Evolutionary conservation across 257 asterid species (phyloP), one percentile per base, ranked within the genome.

Genomic region (Solanum sitiens): DNA sequence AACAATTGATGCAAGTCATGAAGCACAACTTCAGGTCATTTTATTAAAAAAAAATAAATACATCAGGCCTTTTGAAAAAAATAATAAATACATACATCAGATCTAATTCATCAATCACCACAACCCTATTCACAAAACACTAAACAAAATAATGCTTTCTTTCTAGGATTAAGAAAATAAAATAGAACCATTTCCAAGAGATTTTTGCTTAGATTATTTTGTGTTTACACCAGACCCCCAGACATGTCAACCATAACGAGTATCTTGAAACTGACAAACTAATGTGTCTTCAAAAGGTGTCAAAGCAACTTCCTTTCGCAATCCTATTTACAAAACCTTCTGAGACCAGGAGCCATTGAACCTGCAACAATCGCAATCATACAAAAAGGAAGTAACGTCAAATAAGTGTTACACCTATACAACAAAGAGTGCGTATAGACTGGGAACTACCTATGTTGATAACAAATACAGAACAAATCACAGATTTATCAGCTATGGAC

Each of bases 261-360:
- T 13, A 40, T n/a, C n/a, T 42, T 75, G 83, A 75, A 76, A 76
- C n/a, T 76, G 63, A 42, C 23, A 50, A 76, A 40, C 84, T 42
- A 44, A n/a, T n/a, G 47, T 14, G 59, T 30, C 33, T 76, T 40
- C 83, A 44, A 9, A 14, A 42, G 25, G 63, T 33, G 39, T 77
- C 84, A 47, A 80, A 47, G 40, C 70, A 71, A 44, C 27, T 80
- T 18, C 42, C 68, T 10, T 80, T 30, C 4, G 44, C 44, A 50
- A 80, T 50, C 88, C 83, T 86, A 20, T 73, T 86, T 86, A 73
- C 84, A 86, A 23, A 73, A 47, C 84, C 84, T 27, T 86, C 11
- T 20, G 39, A 32, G 83, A 47, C 77, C 68, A 27, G 53, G 88
- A 50, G 73, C 88, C 65, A 73, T 33, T 47, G 59, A 16, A 72